Base-by-base conservation (phyloP, 2,329 filamentous ascomycete genomes). In the Scedosporium dehoogii region DNA sequence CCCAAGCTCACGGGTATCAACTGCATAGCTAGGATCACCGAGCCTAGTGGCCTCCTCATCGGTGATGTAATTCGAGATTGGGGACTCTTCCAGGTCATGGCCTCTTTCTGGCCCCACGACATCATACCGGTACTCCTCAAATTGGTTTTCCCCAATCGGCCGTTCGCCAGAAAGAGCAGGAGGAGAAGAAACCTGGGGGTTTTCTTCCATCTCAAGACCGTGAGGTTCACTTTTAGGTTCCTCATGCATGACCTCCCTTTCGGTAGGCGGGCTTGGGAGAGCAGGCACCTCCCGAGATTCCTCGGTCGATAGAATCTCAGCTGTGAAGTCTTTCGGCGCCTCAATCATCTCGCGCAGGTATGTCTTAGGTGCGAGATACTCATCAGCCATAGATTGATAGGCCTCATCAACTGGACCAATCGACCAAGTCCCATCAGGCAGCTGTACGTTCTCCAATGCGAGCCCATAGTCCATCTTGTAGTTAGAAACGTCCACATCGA, bases 391-490 rank as follows among this genome's bases (percentile, higher is more conserved):
- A 7, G 46, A 27, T 29, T 55, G 16, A 12, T 55, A 55, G 4
- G 9, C 18, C 12, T 61, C 46, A 21, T 56, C 29, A 9, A 10
- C 16, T 6, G 18, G 10, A 12, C 59, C 59, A 14, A 41, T 12
- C 3, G 59, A 38, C 59, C 59, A 61, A 9, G 48, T 61, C 18
- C 59, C 46, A 41, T 61, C 27, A 4, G 59, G 59, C 3, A 61
- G 59, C 29, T 61, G 48, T 29, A 56, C 48, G 14, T 27, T 55
- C 4, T 61, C 59, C 6, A 41, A 10, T 3, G n/a, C 48, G 7
- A n/a, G 7, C 16, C 23, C 29, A 41, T 51, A 56, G 14, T 61
- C 59, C 59, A 61, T 55, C 25, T 33, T 33, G 29, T 61, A 53
- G 48, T 33, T 5, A 16, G 59, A n/a, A 10, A 61, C 6, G 27